These are phyloP conservation scores for Talaromyces atroroseus DNA, from an alignment of 2,329 filamentous ascomycete genomes.

Conservation along the genomic window DNA sequence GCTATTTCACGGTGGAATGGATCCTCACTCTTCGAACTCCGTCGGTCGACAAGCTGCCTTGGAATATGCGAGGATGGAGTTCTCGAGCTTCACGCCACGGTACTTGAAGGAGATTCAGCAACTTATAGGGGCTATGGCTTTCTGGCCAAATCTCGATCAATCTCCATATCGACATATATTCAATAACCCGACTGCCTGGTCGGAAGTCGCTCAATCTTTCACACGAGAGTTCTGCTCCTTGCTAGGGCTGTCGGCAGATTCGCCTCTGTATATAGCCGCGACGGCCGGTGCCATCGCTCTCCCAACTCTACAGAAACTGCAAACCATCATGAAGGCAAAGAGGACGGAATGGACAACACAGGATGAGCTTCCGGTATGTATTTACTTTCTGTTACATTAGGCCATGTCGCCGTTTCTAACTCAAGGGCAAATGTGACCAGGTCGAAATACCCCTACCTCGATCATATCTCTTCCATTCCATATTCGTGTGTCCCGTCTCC, in stretches of 20 bases:
- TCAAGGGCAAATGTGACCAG: constrained; percentile 42
- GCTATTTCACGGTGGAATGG: constrained; percentile 67
- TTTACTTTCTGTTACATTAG: constrained; percentile 33
- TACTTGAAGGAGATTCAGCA: constrained; percentile 76
- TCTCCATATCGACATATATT: constrained; percentile 81
- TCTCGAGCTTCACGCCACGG: constrained; percentile 66
- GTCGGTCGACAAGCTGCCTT: constrained; percentile 52
- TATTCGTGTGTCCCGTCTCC: constrained; percentile 95
- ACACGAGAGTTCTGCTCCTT: constrained; percentile 92
- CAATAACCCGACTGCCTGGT: constrained; percentile 68
- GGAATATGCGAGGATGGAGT: constrained; percentile 68
- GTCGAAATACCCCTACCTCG: constrained; percentile 62
- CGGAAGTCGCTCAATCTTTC: constrained; percentile 80
- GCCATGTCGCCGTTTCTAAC: constrained; percentile 46
- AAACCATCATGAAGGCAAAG: constrained; percentile 79
- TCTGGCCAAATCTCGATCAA: constrained; percentile 62
- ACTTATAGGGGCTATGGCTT: constrained; percentile 76
- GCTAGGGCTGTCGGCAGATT: constrained; percentile 82
- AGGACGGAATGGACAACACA: constrained; percentile 92
- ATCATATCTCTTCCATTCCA: constrained; percentile 75
- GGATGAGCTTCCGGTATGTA: constrained; percentile 79
- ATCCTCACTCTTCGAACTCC: constrained; percentile 42
- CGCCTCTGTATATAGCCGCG: constrained; percentile 84
- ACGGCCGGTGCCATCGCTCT: constrained; percentile 90
- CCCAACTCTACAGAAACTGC: constrained; percentile 81